Conservation (phyloP, 2,329 filamentous ascomycete genomes). For the Botrytis squamosa region DNA sequence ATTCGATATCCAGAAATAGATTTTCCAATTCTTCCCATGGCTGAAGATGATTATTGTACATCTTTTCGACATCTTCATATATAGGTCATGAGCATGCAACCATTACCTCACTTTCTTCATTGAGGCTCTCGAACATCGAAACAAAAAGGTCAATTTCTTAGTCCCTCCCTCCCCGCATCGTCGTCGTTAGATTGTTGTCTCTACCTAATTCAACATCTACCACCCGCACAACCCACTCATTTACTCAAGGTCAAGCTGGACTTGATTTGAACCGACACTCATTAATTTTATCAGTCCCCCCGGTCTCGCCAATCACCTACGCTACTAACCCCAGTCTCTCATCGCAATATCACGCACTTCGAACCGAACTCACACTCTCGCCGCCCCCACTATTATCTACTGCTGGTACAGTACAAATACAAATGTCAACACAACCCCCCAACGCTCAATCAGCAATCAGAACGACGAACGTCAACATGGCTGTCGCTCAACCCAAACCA, state of each 20-base stretch:
- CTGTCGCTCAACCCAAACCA: conserved; percentile 59
- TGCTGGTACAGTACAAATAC: conserved; percentile 40
- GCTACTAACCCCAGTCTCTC: conserved; percentile 20
- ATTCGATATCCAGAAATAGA: conserved; percentile 29
- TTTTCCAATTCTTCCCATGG: conserved; percentile 14
- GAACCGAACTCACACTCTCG: conserved; percentile 21
- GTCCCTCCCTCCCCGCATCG: conserved; percentile 12
- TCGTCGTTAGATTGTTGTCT: conserved; percentile 11
- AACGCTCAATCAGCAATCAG: conserved; percentile 47
- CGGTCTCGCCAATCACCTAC: conserved; percentile 38
- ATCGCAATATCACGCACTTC: conserved; percentile 22
- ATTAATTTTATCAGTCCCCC: conserved; percentile 40
- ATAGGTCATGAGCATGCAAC: conserved; percentile 21
- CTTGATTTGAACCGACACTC: conserved; percentile 41
- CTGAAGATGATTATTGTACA: conserved; percentile 20
- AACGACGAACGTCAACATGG: conserved; percentile 48
- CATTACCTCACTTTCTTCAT: conserved; percentile 16
- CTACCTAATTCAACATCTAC: conserved; percentile 11
- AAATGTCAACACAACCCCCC: conserved; percentile 67
- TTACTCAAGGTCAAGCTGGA: conserved; percentile 38
- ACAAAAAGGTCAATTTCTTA: conserved; percentile 14
- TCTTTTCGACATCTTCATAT: conserved; percentile 18
- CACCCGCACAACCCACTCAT: conserved; percentile 9
- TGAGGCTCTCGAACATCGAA: conserved; percentile 19
- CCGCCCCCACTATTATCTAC: conserved; percentile 33